Percentiles rank a stretch among this genome's conserved stretches.
Evolutionary conservation across 2,329 filamentous ascomycete genomes (phyloP).

Genomic region (Tolypocladium pustulatum): DNA sequence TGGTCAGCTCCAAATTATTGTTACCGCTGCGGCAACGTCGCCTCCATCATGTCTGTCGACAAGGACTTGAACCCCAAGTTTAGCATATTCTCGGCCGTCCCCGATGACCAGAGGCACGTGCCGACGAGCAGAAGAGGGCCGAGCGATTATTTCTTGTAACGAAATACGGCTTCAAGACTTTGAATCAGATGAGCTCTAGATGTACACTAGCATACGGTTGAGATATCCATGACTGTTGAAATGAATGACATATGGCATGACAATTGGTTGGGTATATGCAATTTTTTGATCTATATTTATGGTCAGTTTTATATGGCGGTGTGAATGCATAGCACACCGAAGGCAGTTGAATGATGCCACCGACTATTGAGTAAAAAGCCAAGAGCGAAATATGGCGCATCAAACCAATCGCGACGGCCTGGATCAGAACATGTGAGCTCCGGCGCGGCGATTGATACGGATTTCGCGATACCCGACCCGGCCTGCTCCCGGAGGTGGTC

Average conservation of each 20-base stretch:
- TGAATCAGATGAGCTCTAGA: slow-evolving; percentile 16
- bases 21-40: slow-evolving; percentile 91
- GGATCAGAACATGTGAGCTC: neutral
- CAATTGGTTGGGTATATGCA: slow-evolving; percentile 3
- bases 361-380: too few species aligned
- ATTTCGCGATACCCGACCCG: neutral
- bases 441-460: neutral
- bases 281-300: neutral
- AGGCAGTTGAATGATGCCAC: too few species aligned
- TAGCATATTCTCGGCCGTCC: slow-evolving; percentile 84
- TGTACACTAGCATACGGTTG: slow-evolving; percentile 31
- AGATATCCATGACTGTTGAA: slow-evolving; percentile 27
- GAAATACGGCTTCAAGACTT: slow-evolving; percentile 12
- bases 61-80: slow-evolving; percentile 83
- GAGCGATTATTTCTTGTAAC: slow-evolving; percentile 59
- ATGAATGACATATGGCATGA: slow-evolving; percentile 14
- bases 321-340: neutral
- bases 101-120: slow-evolving; percentile 71
- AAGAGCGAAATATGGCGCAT: too few species aligned
- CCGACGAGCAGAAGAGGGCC: slow-evolving; percentile 59
- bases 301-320: neutral
- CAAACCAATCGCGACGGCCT: neutral
- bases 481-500: neutral
- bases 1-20: slow-evolving; percentile 98
- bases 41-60: slow-evolving; percentile 88